A percentile compares a stretch with the other conserved stretches of the same genome.
phyloP scores from a whole-genome alignment of 2,329 filamentous ascomycete species.

The Fusarium avenaceum region DNA sequence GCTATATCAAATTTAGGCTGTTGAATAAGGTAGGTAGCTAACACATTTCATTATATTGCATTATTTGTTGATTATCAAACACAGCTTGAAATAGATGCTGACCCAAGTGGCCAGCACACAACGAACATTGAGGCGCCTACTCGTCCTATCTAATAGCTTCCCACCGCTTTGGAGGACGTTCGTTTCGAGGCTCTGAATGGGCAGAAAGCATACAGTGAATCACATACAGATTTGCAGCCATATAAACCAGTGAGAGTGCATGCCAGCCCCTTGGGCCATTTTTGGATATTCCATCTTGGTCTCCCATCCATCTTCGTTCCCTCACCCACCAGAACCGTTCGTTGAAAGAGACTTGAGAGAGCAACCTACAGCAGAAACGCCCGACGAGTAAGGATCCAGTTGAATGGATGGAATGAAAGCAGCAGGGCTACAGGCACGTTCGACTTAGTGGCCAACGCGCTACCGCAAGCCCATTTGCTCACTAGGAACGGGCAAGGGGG shows the following conservation, averaged over 20 bases:
- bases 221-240: constrained; percentile 25
- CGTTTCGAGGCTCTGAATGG: constrained; percentile 34
- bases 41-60: not conserved
- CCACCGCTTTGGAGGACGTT: constrained; percentile 24
- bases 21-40: not conserved
- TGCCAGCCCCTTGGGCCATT: constrained; percentile 37
- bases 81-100: not conserved
- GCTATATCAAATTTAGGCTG: not conserved
- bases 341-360: not conserved
- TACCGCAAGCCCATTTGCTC: constrained; percentile 25
- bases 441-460: constrained; percentile 37
- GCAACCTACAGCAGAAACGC: constrained; percentile 7
- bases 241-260: constrained; percentile 33
- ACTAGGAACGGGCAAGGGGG: constrained; percentile 36
- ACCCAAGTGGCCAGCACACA: not conserved
- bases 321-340: constrained; percentile 2
- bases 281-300: constrained; percentile 11
- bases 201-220: constrained; percentile 39
- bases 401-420: constrained; percentile 37
- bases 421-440: constrained; percentile 32
- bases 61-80: not conserved
- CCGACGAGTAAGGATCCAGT: constrained; percentile 26
- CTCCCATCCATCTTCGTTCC: constrained; percentile 7
- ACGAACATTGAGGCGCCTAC: constrained; percentile 1
- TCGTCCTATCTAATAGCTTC: constrained; percentile 11